These are phyloP conservation scores for Hypoxylon sp. DNA, from an alignment of 2,329 filamentous ascomycete genomes.

Conservation along the genomic window DNA sequence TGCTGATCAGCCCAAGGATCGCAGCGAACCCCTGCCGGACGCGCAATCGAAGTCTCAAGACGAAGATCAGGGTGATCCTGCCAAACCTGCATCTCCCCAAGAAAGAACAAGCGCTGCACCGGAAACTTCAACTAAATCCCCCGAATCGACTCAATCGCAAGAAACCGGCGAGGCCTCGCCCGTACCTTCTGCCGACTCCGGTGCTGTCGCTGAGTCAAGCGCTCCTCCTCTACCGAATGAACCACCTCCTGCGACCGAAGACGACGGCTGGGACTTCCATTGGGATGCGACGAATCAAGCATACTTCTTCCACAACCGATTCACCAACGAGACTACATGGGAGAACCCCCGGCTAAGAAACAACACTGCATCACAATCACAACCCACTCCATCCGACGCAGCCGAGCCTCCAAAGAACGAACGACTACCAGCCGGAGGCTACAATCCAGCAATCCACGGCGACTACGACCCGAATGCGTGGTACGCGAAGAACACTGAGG, in stretches of 20 bases:
- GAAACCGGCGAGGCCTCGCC: conserved; percentile 47
- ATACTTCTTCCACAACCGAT: conserved; percentile 89
- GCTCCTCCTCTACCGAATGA: conserved; percentile 59
- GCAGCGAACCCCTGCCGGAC: conserved; percentile 37
- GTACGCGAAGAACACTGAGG: conserved; percentile 78
- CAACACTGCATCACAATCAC: conserved; percentile 45
- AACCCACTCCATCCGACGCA: conserved; percentile 47
- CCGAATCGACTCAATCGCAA: conserved; percentile 36
- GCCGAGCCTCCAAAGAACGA: conserved; percentile 55
- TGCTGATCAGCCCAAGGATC: conserved; percentile 47
- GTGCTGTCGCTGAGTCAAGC: conserved; percentile 39
- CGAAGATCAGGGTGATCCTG: conserved; percentile 39
- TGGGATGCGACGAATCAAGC: conserved; percentile 79
- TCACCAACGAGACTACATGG: conserved; percentile 83
- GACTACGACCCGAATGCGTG: conserved; percentile 97
- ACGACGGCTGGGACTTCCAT: conserved; percentile 84
- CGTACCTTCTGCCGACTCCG: conserved; percentile 22
- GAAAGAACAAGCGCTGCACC: conserved; percentile 15
- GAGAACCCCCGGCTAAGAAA: conserved; percentile 84
- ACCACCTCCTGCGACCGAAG: conserved; percentile 63
- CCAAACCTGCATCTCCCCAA: conserved; percentile 21
- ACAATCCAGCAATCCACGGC: conserved; percentile 96
- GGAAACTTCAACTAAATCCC: conserved; percentile 29
- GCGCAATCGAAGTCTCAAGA: conserved; percentile 41
- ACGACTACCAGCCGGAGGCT: conserved; percentile 75